Base-by-base conservation (phyloP, 352 stramenopile species). In the Globisporangium sylvaticum region DNA sequence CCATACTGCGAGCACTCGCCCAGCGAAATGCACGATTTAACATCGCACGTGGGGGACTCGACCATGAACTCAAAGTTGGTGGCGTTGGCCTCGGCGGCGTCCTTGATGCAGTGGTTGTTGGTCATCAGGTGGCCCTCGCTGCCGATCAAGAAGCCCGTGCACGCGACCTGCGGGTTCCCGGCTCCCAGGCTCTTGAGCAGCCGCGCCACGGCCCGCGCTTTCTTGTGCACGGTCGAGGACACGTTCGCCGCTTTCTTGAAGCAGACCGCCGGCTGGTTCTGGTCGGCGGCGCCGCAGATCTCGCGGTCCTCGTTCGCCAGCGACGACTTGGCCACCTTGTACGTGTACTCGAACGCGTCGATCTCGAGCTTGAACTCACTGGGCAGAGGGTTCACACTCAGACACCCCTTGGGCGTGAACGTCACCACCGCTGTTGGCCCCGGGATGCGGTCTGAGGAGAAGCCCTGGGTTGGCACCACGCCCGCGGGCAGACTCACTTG, bases 51-150 rank as follows among this genome's bases (percentile, higher is more conserved):
- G 4, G 66, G 44, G 14, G 71, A 72, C 48, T 88, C 72, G 29
- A 79, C 79, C 25, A 60, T 69, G 48, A 83, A 81, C 56, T 84
- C 73, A 20, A 79, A 73, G 7, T 80, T 64, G 0, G 68, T 78
- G 39, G 61, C 65, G 9, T 68, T 59, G 4, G 79, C 79, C 7
- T 73, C 65, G 1, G 46, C 32, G 1, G 71, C 69, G 48, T 64
- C 64, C 20, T 67, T 56, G 58, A 87, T 84, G 62, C 79, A 87
- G 68, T 87, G 77, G 50, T 74, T 42, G 53, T 87, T 87, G 5
- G 79, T 87, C 27, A 87, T 65, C 53, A 87, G 10, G 42, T 87
- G 77, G 10, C 77, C 77, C 52, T 77, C 64, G 56, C 71, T 80
- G 64, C 79, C 75, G 5, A 82, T 34, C 1, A 87, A 63, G 65